Percentiles rank a stretch among this genome's conserved stretches.
Conservation (phyloP, 768 basidiomycete species). For the Boletellus emodensis region DNA sequence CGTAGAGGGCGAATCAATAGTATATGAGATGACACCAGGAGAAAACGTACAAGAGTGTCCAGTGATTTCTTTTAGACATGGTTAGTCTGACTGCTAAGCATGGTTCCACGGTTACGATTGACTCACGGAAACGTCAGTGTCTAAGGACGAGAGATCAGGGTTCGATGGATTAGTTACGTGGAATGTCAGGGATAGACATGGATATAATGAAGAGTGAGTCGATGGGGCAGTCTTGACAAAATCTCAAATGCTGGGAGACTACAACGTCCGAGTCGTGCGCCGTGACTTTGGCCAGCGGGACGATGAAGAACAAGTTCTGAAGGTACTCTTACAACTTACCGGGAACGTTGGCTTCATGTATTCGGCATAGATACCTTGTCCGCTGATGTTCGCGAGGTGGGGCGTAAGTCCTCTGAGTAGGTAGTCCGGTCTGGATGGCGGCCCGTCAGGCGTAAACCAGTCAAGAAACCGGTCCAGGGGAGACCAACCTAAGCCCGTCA, state of each 20-base stretch:
- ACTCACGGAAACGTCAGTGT: slow-evolving; percentile 86
- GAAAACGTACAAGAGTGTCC: slow-evolving; percentile 67
- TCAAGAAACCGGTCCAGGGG: background rate
- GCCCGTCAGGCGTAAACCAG: background rate
- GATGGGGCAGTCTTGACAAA: background rate
- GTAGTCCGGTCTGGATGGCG: slow-evolving; percentile 60
- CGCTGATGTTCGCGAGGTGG: slow-evolving; percentile 68
- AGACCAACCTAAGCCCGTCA: slow-evolving; percentile 53
- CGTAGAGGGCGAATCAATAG: background rate
- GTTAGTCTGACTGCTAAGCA: background rate
- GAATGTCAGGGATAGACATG: background rate
- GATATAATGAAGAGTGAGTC: background rate
- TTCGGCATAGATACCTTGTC: slow-evolving; percentile 74
- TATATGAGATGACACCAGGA: slow-evolving; percentile 13
- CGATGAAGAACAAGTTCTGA: background rate
- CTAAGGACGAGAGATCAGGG: slow-evolving; percentile 31
- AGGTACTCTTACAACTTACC: slow-evolving; percentile 39
- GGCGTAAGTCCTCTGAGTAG: slow-evolving; percentile 77
- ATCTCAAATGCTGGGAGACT: too few relatives aligned
- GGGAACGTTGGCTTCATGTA: slow-evolving; percentile 81
- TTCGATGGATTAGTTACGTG: slow-evolving; percentile 2
- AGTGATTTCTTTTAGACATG: slow-evolving; percentile 63
- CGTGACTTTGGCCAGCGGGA: background rate
- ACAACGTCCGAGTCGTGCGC: too few relatives aligned
- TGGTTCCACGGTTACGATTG: background rate